Base-by-base conservation (phyloP, 225 moss, liverwort and hornwort species). In the Polytrichum formosum region DNA sequence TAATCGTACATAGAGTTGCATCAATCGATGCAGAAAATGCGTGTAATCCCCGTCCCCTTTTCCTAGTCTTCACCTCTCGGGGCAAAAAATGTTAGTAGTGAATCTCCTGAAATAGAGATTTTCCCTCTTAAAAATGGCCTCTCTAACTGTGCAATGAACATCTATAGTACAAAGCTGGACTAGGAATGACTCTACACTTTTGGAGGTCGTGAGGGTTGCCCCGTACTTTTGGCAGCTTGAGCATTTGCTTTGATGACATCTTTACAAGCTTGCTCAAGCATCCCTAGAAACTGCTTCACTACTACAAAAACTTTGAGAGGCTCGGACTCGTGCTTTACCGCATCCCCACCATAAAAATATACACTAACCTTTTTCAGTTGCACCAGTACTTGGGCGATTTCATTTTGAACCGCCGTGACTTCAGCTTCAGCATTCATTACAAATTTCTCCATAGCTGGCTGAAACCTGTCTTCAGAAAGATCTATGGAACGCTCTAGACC, bases 181-280 rank as follows among this genome's bases (percentile, higher is more conserved):
- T 5, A 22, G 28, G 6, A n/a, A 54, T 37, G 55, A 20, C 54
- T 33, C 33, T 74, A 75, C 33, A 46, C 67, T 67, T 67, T 74
- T 25, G 61, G 75, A 63, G 75, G 71, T 71, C 71, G 70, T 5
- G 79, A 70, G 55, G 79, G 74, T 56, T 73, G 77, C 21, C 81
- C 74, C n/a, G 33, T 67, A 19, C 29, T 67, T 46, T 20, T 71
- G 18, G 59, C 25, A 28, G 58, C 58, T 66, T 70, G 76, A 5
- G 72, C 72, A 61, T 82, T 82, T 53, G 78, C 78, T 64, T 82
- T 82, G 25, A 84, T 80, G 64, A 93, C 93, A 60, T 93, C 90
- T 72, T 89, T 91, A 80, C 91, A 91, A 61, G 85, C 83, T 65
- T 89, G 85, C 78, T 93, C 93, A 26, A 93, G 82, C 63, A 93